phyloP scores from a whole-genome alignment of 805 yeast genomes.

The Osmozyma mogii region DNA sequence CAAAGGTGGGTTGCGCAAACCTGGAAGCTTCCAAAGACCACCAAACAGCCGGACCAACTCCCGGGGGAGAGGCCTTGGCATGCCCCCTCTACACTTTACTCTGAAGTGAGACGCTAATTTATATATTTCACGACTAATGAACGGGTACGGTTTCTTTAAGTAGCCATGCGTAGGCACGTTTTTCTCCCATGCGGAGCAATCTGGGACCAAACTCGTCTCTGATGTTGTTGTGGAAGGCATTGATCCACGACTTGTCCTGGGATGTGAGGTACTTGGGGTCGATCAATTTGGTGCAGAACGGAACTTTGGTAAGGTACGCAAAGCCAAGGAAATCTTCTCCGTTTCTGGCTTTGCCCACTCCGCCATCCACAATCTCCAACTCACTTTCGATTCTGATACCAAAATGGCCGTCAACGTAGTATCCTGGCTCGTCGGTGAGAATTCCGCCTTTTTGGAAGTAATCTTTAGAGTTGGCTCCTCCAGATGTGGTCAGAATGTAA shows the following conservation, averaged over 20 bases:
- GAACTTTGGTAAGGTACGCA: slow-evolving; percentile 35
- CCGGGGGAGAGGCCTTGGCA: slow-evolving; percentile 7
- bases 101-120: too few species aligned
- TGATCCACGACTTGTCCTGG: slow-evolving; percentile 31
- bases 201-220: slow-evolving; percentile 22
- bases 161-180: slow-evolving; percentile 64
- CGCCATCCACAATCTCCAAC: slow-evolving; percentile 45
- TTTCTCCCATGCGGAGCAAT: slow-evolving; percentile 46
- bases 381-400: slow-evolving; percentile 91
- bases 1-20: slow-evolving; percentile 6
- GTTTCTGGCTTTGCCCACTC: slow-evolving; percentile 22
- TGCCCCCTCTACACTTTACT: slow-evolving; percentile 13
- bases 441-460: slow-evolving; percentile 53
- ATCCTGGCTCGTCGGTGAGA: slow-evolving; percentile 91
- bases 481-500: slow-evolving; percentile 56
- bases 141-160: slow-evolving; percentile 49
- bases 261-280: slow-evolving; percentile 22
- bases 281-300: slow-evolving; percentile 30
- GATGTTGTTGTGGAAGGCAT: slow-evolving; percentile 27
- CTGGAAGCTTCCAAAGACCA: slow-evolving; percentile 12
- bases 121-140: too few species aligned
- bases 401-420: slow-evolving; percentile 78
- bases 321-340: slow-evolving; percentile 27
- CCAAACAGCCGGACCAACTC: slow-evolving; percentile 4
- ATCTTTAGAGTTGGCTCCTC: slow-evolving; percentile 42